A percentile compares a stretch with the other conserved stretches of the same genome.
These are phyloP conservation scores for Nidularia pulvinata DNA, from an alignment of 768 basidiomycete species.

Conservation along the genomic window DNA sequence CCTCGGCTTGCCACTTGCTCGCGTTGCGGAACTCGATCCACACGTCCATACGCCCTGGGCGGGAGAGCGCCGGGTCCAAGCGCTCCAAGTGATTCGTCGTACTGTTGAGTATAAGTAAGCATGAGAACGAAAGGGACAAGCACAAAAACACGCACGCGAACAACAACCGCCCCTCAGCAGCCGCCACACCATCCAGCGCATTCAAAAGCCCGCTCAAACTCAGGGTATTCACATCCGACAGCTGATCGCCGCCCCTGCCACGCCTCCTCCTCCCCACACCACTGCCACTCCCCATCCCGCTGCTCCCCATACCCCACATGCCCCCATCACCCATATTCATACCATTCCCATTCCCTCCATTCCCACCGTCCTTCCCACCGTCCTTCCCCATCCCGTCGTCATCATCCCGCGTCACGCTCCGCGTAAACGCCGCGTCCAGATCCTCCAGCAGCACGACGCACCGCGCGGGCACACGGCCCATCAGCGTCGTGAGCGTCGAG, in stretches of 20 bases:
- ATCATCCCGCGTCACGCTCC: slow-evolving; percentile 69
- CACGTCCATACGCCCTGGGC: slow-evolving; percentile 92
- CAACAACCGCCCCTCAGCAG: slow-evolving; percentile 83
- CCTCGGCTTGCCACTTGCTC: slow-evolving; percentile 83
- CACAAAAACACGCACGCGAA: slow-evolving; percentile 71
- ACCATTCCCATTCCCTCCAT: slow-evolving; percentile 27
- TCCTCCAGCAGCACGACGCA: slow-evolving; percentile 91
- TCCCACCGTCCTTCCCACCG: slow-evolving; percentile 43
- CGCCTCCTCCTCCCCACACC: slow-evolving; percentile 14
- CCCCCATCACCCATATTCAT: slow-evolving; percentile 4
- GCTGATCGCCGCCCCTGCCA: slow-evolving; percentile 46
- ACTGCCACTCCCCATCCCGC: slow-evolving; percentile 7
- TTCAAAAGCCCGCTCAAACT: slow-evolving; percentile 83
- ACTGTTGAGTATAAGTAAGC: slow-evolving; percentile 27
- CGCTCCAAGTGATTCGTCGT: slow-evolving; percentile 93
- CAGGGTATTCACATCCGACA: slow-evolving; percentile 81
- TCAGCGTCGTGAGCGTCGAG: slow-evolving; percentile 79
- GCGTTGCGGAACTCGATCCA: slow-evolving; percentile 92
- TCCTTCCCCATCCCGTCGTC: slow-evolving; percentile 30
- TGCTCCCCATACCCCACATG: slow-evolving; percentile 3
- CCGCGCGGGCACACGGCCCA: slow-evolving; percentile 84
- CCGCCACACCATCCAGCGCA: slow-evolving; percentile 84
- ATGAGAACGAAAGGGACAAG: slow-evolving; percentile 19
- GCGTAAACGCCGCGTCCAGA: slow-evolving; percentile 86
- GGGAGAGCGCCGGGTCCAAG: slow-evolving; percentile 88